A percentile compares a stretch with the other conserved stretches of the same genome.
Evolutionary conservation across 2,329 filamentous ascomycete genomes (phyloP).

Genomic region (Elsinoe necatrix): DNA sequence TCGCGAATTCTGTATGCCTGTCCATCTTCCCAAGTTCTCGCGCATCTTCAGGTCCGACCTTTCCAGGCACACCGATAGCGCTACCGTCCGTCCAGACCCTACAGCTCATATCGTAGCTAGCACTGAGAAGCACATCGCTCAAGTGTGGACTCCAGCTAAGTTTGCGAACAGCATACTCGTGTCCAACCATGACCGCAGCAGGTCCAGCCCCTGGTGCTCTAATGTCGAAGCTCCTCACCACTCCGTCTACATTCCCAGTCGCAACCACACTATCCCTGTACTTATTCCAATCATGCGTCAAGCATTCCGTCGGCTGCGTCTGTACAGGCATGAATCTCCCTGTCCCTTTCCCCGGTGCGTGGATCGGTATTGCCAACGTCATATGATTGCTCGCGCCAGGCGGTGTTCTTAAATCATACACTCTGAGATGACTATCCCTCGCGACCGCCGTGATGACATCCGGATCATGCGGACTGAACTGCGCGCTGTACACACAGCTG

Average conservation of each 20-base stretch:
- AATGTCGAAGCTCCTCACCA: slow-evolving; percentile 85
- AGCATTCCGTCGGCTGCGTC: slow-evolving; percentile 64
- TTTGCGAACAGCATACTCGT: slow-evolving; percentile 82
- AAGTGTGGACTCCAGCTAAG: slow-evolving; percentile 90
- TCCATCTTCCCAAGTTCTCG: slow-evolving; percentile 80
- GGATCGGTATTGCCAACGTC: slow-evolving; percentile 72
- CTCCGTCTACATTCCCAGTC: slow-evolving; percentile 78
- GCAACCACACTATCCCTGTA: slow-evolving; percentile 80
- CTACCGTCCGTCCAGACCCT: slow-evolving; percentile 85
- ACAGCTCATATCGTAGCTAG: slow-evolving; percentile 97
- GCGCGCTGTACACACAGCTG: slow-evolving; percentile 86
- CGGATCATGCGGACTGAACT: slow-evolving; percentile 82
- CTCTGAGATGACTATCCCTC: slow-evolving; percentile 76
- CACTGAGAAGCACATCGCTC: slow-evolving; percentile 76
- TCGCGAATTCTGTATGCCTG: slow-evolving; percentile 88
- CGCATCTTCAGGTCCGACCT: slow-evolving; percentile 27
- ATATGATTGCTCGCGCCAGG: slow-evolving; percentile 82
- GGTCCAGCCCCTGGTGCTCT: slow-evolving; percentile 66
- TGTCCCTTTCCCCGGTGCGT: slow-evolving; percentile 52
- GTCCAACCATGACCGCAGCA: slow-evolving; percentile 65
- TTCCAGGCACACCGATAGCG: slow-evolving; percentile 35
- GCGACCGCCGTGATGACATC: slow-evolving; percentile 79
- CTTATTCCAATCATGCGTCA: slow-evolving; percentile 99
- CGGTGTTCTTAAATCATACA: slow-evolving; percentile 88
- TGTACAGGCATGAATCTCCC: slow-evolving; percentile 35